These are phyloP conservation scores for Microsporum canis DNA, from an alignment of 2,329 filamentous ascomycete genomes.

Conservation along the genomic window DNA sequence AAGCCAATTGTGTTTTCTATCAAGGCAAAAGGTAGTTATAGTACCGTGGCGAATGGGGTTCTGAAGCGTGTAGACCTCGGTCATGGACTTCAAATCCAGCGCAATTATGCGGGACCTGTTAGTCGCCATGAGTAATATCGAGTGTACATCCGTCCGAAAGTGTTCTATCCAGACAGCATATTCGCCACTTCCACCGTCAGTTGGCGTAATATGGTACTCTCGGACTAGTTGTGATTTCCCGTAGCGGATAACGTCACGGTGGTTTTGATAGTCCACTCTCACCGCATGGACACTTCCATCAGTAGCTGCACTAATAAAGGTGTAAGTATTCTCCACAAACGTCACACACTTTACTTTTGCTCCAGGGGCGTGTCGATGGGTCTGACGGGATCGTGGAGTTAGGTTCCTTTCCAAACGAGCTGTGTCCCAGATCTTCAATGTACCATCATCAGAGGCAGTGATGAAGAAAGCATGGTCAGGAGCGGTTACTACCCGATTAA, in stretches of 20 bases:
- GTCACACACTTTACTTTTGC: conserved; percentile 69
- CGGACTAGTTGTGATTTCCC: conserved; percentile 65
- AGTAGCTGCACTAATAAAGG: conserved; percentile 78
- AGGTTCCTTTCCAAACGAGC: conserved; percentile 82
- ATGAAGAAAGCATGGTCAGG: conserved; percentile 93
- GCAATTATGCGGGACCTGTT: conserved; percentile 73
- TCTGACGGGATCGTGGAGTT: conserved; percentile 74
- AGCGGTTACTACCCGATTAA: conserved; percentile 70
- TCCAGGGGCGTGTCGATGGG: conserved; percentile 61
- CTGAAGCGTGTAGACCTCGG: conserved; percentile 62
- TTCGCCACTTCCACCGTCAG: conserved; percentile 43
- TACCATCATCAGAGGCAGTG: conserved; percentile 83
- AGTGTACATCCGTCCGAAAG: conserved; percentile 69
- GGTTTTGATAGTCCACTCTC: conserved; percentile 58
- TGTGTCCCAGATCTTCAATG: conserved; percentile 88
- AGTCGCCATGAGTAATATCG: conserved; percentile 76
- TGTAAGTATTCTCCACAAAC: conserved; percentile 89
- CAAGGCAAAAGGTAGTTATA: conserved; percentile 82
- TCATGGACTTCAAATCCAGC: conserved; percentile 80
- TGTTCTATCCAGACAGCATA: conserved; percentile 86
- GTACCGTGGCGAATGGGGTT: conserved; percentile 88
- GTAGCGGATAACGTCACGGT: conserved; percentile 56
- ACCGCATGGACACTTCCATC: conserved; percentile 87
- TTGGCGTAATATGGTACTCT: conserved; percentile 57
- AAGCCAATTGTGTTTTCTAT: conserved; percentile 79